Conservation (phyloP, 2,329 filamentous ascomycete genomes). For the Aspergillus sp. region DNA sequence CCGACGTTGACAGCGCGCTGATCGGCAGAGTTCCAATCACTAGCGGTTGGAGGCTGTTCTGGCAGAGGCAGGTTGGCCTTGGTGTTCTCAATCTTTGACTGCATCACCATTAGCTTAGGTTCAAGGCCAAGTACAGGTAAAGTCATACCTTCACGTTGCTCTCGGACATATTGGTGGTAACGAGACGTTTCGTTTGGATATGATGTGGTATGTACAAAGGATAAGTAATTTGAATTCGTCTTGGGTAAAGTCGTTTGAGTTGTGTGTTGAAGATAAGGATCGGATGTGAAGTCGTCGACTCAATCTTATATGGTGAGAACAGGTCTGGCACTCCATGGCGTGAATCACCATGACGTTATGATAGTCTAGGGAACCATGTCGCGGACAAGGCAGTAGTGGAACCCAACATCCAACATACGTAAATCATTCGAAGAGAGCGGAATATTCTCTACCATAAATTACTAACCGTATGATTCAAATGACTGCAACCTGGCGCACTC, state of each 20-base stretch:
- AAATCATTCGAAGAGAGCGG: not conserved
- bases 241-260: not conserved
- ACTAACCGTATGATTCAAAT: too few species aligned
- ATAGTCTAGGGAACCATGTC: not conserved
- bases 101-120: slow-evolving; percentile 52
- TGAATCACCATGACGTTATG: slow-evolving; percentile 7
- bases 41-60: slow-evolving; percentile 71
- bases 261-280: not conserved
- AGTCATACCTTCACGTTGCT: slow-evolving; percentile 23
- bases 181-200: not conserved
- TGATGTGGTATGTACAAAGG: not conserved
- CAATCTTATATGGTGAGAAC: not conserved
- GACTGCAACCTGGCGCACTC: not conserved
- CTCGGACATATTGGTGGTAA: slow-evolving; percentile 15
- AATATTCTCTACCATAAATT: not conserved
- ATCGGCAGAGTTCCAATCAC: slow-evolving; percentile 76
- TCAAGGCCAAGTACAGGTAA: slow-evolving; percentile 40
- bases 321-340: not conserved
- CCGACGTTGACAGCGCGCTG: slow-evolving; percentile 68
- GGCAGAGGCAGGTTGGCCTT: slow-evolving; percentile 76
- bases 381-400: not conserved
- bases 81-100: slow-evolving; percentile 65
- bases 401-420: not conserved
- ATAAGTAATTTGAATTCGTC: not conserved
- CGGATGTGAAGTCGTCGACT: not conserved